Base-by-base conservation (phyloP, 129 eudicot genomes). In the Erigeron canadensis region DNA sequence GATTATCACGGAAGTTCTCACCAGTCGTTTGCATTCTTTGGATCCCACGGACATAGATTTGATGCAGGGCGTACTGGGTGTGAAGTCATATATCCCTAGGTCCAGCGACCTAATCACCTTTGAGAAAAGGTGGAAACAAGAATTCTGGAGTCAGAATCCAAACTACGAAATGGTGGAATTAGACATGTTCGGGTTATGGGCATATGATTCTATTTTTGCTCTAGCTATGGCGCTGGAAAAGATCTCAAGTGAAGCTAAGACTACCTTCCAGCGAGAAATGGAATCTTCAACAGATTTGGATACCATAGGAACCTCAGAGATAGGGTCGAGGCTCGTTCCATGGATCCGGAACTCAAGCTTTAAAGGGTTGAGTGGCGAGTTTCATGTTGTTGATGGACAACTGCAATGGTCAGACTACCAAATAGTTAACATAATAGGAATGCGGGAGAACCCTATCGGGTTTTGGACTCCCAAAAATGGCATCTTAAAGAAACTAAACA, bases 11-110 rank as follows among this genome's bases (percentile, higher is more conserved):
- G 60, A 54, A 54, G 60, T 17, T 23, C 60, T 54, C 22, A 54
- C 65, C 5, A 54, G 60, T 17, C 34, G 60, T 54, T 54, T 54
- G 16, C 60, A 54, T 54, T 54, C 60, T n/a, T 54, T 54, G 21
- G 60, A 54, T 54, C 12, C 21, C 16, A 17, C 18, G 1, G 60
- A 54, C 4, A 54, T 54, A 54, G 28, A 54, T 5, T 54, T 19
- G 10, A 54, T 54, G 60, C 10, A 54, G 1, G 60, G 60, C 16
- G 60, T 54, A 54, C 60, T 54, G 1, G 60, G 60, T 8, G 60
- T 54, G 10, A n/a, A 54, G 60, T 48, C 55, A 10, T 48, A 48
- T 48, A 48, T 48, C 55, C 55, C 55, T 11, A 48, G 16, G 16
- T 48, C 55, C 55, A 13, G 4, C 55, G 16, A 48, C 1, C 55